Base-by-base conservation (phyloP, 179 eudicot species). In the Amaranthus tricolor region DNA sequence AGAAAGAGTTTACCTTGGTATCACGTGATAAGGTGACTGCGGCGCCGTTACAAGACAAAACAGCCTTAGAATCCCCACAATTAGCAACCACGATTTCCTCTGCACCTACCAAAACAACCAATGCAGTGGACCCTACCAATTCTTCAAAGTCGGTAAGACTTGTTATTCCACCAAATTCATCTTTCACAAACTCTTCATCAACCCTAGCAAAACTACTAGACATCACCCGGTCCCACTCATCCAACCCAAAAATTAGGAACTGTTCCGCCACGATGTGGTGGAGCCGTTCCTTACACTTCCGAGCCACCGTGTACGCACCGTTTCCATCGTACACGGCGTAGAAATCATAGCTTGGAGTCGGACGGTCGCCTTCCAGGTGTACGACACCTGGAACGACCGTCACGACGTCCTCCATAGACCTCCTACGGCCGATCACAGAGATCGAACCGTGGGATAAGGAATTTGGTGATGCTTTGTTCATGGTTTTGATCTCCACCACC, bases 1-100 rank as follows among this genome's bases (percentile, higher is more conserved):
- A n/a, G n/a, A n/a, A n/a, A n/a, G n/a, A n/a, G n/a, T n/a, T 58
- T 3, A 82, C 84, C 84, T 75, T 72, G 19, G 67, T 74, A n/a
- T 82, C 79, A 67, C 62, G 71, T 66, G 79, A 78, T 24, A 82
- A 40, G 7, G 82, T 66, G 7, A 75, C 48, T 31, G 79, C 67
- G 53, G 74, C 77, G 11, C 79, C 82, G 31, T 73, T 79, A 58
- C 76, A 47, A 19, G 45, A 76, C 60, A 82, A 56, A 9, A 78
- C 70, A 54, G 62, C 84, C 74, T 82, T 82, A 47, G 82, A 82
- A 71, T 82, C 66, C 3, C 84, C 84, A 67, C 82, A 75, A 12
- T 82, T 82, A 2, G 84, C 82, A 56, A 78, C 82, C 55, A 78
- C 82, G 19, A 82, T 73, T 71, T 31, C 84, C 50, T 82, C 77